Base-by-base conservation (phyloP, 495 filamentous ascomycete genomes). In the Cladorrhinum samala region DNA sequence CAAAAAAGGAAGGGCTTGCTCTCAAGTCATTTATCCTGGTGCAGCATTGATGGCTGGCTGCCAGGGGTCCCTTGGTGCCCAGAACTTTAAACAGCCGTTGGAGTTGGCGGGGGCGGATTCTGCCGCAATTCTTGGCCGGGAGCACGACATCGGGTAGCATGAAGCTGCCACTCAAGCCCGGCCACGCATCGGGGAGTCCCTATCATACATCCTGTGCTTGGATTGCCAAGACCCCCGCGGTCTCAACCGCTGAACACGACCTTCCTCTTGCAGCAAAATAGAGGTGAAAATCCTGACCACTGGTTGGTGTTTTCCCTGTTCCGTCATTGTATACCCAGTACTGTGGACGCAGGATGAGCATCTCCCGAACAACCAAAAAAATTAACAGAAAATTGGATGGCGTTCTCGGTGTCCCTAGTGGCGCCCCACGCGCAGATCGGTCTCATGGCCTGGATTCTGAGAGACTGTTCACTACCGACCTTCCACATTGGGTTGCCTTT, bases 141-240 rank as follows among this genome's bases (percentile, higher is more conserved):
- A 67, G 64, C 62, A 67, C 64, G 64, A 67, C 64, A 67, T 67
- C 57, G 62, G 53, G 39, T 41, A 54, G 53, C 36, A 50, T 41
- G 45, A 44, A n/a, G n/a, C n/a, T n/a, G n/a, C n/a, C n/a, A n/a
- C n/a, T n/a, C n/a, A n/a, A n/a, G n/a, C n/a, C 49, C 57, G 49
- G 45, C 46, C 60, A 43, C 38, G 23, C 48, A 17, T 9, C 16
- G 42, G 23, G 39, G 18, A 52, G 47, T 27, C 41, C 42, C 46
- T 33, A 11, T 25, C 33, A 38, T 50, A 51, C 43, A 49, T 54
- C 14, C 21, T 19, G 41, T 9, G 18, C 41, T 43, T 19, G 21
- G 8, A 3, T 43, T 43, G 18, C n/a, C n/a, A n/a, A n/a, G n/a
- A n/a, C n/a, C n/a, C n/a, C n/a, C n/a, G n/a, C n/a, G n/a, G n/a